These are phyloP conservation scores for Kluyveromyces sp. DNA, from an alignment of 1,139 yeast genomes.

Conservation along the genomic window DNA sequence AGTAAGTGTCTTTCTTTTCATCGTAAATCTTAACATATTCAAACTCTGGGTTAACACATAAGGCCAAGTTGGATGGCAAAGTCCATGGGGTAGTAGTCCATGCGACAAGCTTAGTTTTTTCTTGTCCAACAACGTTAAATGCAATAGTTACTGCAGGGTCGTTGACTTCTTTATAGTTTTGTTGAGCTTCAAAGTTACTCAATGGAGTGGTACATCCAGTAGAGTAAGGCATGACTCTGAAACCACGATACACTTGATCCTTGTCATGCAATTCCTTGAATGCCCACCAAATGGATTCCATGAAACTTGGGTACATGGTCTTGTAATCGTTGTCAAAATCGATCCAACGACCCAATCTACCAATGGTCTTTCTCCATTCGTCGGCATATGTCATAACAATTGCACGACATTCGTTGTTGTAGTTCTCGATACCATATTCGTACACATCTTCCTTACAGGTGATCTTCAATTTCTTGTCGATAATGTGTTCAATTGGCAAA, in stretches of 20 bases:
- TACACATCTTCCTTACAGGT: conserved; percentile 90
- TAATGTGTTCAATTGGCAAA: conserved; percentile 95
- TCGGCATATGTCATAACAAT: conserved; percentile 96
- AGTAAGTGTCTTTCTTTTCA: conserved; percentile 74
- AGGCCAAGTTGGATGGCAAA: conserved; percentile 84
- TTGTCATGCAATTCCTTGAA: conserved; percentile 82
- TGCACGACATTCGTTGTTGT: conserved; percentile 88
- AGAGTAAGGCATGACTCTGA: conserved; percentile 97
- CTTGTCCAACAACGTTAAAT: conserved; percentile 74
- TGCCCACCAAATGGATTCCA: conserved; percentile 99
- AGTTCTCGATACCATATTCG: conserved; percentile 87
- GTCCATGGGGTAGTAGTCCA: conserved; percentile 99
- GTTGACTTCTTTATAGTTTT: conserved; percentile 91
- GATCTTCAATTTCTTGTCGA: conserved; percentile 93
- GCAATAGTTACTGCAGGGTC: conserved; percentile 96
- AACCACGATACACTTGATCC: conserved; percentile 86
- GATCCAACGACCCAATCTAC: conserved; percentile 97
- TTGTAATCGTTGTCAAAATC: conserved; percentile 98
- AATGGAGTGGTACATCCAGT: conserved; percentile 96
- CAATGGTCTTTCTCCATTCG: conserved; percentile 90
- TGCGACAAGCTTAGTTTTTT: conserved; percentile 77
- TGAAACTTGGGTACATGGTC: conserved; percentile 87
- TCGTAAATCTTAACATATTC: conserved; percentile 90
- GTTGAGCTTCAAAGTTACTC: conserved; percentile 97
- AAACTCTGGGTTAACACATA: conserved; percentile 84